Evolutionary conservation across 179 eudicot genomes (phyloP), one percentile per base, ranked within the genome.

Genomic region (Silene noctiflora): DNA sequence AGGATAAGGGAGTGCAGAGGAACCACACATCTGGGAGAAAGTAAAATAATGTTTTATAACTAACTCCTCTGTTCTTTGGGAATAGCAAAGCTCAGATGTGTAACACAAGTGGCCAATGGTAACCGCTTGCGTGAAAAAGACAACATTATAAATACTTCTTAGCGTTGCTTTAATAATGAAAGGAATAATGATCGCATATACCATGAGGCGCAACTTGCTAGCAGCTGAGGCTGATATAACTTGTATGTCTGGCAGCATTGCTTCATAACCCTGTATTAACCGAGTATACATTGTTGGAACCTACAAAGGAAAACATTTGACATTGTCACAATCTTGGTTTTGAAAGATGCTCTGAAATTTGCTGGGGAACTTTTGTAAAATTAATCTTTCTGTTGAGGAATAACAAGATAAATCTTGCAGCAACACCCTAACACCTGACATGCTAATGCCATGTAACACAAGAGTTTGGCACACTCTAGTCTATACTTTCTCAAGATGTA

Each of bases 221-320:
- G 92, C 99, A 72, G 99, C 96, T 29, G 85, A 81, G 77, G 96
- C 96, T 59, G 96, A 95, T 14, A 80, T 76, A 68, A 76, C 79
- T 79, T 88, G 91, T 69, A 80, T 55, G 51, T 91, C 98, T 59
- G 93, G 87, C 75, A 88, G 91, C 99, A 95, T 95, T 63, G 89
- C 91, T 87, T 95, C 99, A 83, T 93, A 95, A 66, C 99, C 99
- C 91, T 95, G 99, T 79, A 93, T 91, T 78, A 95, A 77, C 73
- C 99, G 89, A 71, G 98, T 88, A 78, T 93, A 95, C 91, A 95
- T 95, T 61, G 99, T 95, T 75, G 99, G 99, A 82, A 95, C 99
- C 99, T 95, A 84, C 64, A 83, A 70, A 12, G 2, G 42, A 74
- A 53, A 73, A 44, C 66, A 71, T 39, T 11, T 21, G 71, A n/a